Conservation (phyloP, 306 rosid species). For the Hippophae rhamnoides region DNA sequence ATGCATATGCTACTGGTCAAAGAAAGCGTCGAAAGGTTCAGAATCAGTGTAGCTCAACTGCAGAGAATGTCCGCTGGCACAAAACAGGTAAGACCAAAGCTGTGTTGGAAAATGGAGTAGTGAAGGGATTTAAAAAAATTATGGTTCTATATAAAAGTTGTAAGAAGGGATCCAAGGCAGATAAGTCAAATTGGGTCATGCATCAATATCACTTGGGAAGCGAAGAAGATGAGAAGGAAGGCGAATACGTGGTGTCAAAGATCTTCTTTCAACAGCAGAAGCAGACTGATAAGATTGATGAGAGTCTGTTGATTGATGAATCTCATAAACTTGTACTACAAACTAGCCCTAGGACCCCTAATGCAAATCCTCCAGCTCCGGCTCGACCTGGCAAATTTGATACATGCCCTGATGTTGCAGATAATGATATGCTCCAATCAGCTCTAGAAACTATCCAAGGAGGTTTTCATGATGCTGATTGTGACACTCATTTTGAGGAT, state of each 20-base stretch:
- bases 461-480: constrained; percentile 19
- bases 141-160: constrained; percentile 65
- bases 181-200: constrained; percentile 70
- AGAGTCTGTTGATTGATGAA: constrained; percentile 32
- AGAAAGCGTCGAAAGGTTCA: constrained; percentile 53
- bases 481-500: constrained; percentile 20
- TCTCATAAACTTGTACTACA: constrained; percentile 23
- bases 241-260: constrained; percentile 74
- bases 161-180: constrained; percentile 48
- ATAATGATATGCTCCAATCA: constrained; percentile 23
- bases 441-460: constrained; percentile 20
- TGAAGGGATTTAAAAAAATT: constrained; percentile 75
- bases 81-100: constrained; percentile 47
- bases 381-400: constrained; percentile 42
- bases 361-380: constrained; percentile 48
- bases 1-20: constrained; percentile 76
- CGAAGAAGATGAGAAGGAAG: constrained; percentile 66
- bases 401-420: constrained; percentile 22
- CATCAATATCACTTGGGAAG: constrained; percentile 90
- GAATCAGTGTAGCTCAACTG: constrained; percentile 17
- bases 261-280: constrained; percentile 51
- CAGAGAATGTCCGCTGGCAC: constrained; percentile 51
- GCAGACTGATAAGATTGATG: constrained; percentile 36
- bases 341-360: constrained; percentile 71
- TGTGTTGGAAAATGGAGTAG: constrained; percentile 28